These are phyloP conservation scores for Eucalyptus urophylla DNA, from an alignment of 345 rosid species.

Conservation along the genomic window DNA sequence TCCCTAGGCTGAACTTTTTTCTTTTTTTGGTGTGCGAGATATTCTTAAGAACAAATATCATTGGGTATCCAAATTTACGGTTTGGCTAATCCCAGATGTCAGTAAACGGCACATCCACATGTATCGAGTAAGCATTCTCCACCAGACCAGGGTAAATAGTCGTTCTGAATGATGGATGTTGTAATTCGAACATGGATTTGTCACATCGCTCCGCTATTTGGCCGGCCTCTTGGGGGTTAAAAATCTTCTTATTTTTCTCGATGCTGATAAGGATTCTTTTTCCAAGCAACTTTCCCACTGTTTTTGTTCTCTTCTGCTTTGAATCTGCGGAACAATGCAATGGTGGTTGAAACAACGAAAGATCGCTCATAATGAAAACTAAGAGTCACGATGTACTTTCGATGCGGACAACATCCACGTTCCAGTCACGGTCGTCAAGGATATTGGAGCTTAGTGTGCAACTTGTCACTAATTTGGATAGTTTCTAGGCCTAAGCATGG, in stretches of 20 bases:
- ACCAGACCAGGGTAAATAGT: neutral
- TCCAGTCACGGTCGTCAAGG: neutral
- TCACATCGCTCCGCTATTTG: neutral
- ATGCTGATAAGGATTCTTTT: neutral
- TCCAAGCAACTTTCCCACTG: neutral
- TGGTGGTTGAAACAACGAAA: neutral
- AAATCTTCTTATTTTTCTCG: neutral
- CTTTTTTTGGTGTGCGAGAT: neutral
- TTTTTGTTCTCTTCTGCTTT: neutral
- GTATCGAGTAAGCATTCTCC: neutral
- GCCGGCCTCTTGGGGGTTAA: neutral
- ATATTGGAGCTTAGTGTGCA: neutral
- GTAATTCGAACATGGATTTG: neutral
- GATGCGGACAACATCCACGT: neutral
- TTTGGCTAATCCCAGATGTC: neutral
- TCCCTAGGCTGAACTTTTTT: neutral
- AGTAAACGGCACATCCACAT: neutral
- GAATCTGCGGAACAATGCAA: neutral
- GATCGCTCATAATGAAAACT: neutral
- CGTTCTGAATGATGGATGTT: neutral
- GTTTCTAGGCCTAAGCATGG: neutral
- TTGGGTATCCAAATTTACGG: neutral
- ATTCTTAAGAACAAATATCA: neutral
- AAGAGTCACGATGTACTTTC: neutral
- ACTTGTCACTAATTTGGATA: neutral